These are phyloP conservation scores for Fusarium camptoceras DNA, from an alignment of 2,329 filamentous ascomycete genomes.

Conservation along the genomic window DNA sequence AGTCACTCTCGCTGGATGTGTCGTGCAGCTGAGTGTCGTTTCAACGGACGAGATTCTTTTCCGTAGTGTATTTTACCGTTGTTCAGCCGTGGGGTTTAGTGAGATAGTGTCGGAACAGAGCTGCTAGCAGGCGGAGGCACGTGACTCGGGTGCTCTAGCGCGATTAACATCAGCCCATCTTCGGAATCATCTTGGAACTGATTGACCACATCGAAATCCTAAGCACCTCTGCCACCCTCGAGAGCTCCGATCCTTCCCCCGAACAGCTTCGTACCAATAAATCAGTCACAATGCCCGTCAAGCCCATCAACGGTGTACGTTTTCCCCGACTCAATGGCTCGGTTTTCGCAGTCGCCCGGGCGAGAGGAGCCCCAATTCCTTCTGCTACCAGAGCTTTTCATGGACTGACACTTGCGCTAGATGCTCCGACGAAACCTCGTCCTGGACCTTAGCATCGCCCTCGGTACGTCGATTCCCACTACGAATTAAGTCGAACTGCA, in stretches of 20 bases:
- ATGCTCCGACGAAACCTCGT: slow-evolving; percentile 72
- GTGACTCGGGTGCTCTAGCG: slow-evolving; percentile 47
- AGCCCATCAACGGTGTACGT: slow-evolving; percentile 71
- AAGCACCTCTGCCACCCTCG: slow-evolving; percentile 29
- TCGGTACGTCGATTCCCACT: slow-evolving; percentile 60
- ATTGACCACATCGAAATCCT: slow-evolving; percentile 44
- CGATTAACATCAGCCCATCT: slow-evolving; percentile 53
- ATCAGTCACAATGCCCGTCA: slow-evolving; percentile 63
- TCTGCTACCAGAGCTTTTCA: slow-evolving; percentile 38
- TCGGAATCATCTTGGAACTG: slow-evolving; percentile 45
- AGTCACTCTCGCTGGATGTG: slow-evolving; percentile 31
- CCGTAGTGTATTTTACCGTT: slow-evolving; percentile 29
- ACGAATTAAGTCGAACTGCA: slow-evolving; percentile 7
- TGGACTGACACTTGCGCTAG: slow-evolving; percentile 56
- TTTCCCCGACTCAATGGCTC: slow-evolving; percentile 49
- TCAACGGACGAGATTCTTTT: slow-evolving; percentile 46
- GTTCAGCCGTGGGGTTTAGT: slow-evolving; percentile 40
- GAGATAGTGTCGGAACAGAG: slow-evolving; percentile 10
- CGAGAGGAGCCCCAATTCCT: slow-evolving; percentile 30
- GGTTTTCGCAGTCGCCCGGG: slow-evolving; percentile 19
- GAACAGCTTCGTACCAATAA: slow-evolving; percentile 42
- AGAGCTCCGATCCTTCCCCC: slow-evolving; percentile 39
- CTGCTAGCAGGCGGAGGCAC: slow-evolving; percentile 18
- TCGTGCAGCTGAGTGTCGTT: slow-evolving; percentile 23
- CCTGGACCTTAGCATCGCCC: slow-evolving; percentile 65